These are phyloP conservation scores for Aspergillus transmontanensis DNA, from an alignment of 2,329 filamentous ascomycete genomes.

Conservation along the genomic window DNA sequence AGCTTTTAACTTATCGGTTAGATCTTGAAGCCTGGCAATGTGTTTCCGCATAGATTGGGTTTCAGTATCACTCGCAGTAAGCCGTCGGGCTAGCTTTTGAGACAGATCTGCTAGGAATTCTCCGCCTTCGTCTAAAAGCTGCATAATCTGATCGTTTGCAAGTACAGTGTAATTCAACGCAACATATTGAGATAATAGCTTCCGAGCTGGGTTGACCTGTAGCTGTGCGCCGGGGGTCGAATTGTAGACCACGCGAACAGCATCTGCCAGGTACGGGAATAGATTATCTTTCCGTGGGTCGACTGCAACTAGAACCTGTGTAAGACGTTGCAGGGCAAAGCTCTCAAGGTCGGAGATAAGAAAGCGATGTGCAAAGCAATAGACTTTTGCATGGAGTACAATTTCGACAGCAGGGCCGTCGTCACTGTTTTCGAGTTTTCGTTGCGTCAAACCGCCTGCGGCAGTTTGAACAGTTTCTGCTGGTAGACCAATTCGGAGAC, in stretches of 20 bases:
- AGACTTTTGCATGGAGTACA: neutral
- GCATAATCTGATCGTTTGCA: neutral
- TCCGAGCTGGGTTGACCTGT: neutral
- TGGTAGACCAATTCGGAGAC: neutral
- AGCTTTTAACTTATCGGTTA: neutral
- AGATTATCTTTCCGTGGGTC: neutral
- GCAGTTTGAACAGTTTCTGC: neutral
- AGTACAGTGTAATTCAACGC: neutral
- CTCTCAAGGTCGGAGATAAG: neutral
- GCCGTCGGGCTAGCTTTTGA: neutral
- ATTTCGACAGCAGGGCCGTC: neutral
- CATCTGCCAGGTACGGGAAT: neutral
- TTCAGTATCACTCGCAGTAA: neutral
- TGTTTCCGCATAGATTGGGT: neutral
- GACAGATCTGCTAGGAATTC: neutral
- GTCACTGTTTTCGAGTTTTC: neutral
- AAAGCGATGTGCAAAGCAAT: neutral
- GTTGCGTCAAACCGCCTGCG: neutral
- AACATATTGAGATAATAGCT: neutral
- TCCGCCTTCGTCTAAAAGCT: neutral
- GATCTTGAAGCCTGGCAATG: neutral
- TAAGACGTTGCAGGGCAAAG: neutral
- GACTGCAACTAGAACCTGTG: neutral
- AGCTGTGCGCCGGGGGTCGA: neutral
- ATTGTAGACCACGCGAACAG: neutral